Percentiles rank a stretch among this genome's conserved stretches.
phyloP scores from a whole-genome alignment of 2,329 filamentous ascomycete species.

The Fusarium hostae region DNA sequence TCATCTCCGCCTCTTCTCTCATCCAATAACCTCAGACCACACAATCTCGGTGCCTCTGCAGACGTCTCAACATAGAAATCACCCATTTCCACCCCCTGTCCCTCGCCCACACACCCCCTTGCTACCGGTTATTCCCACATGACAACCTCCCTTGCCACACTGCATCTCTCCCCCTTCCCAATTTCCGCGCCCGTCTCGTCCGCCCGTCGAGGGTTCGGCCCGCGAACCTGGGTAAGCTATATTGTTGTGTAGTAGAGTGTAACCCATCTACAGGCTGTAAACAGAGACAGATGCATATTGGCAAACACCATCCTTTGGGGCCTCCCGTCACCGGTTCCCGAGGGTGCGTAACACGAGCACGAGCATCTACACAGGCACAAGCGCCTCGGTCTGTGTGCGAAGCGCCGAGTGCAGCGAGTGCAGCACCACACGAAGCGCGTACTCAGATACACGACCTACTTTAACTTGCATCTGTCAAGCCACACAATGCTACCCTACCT shows the following conservation, averaged over 20 bases:
- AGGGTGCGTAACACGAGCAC: conserved; percentile 24
- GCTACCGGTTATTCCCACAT: conserved; percentile 31
- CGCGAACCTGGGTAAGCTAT: conserved; percentile 25
- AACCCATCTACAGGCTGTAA: conserved; percentile 3
- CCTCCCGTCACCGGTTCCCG: conserved; percentile 27
- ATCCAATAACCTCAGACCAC: conserved; percentile 17
- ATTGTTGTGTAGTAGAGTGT: background rate
- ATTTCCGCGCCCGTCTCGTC: conserved; percentile 15
- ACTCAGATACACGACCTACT: conserved; percentile 5
- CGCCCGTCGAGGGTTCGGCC: conserved; percentile 27
- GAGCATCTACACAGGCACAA: conserved; percentile 4
- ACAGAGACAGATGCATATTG: conserved; percentile 11
- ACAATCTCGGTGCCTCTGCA: conserved; percentile 19
- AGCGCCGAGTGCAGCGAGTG: conserved; percentile 4
- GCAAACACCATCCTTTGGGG: background rate
- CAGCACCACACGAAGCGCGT: background rate
- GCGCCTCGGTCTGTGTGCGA: conserved; percentile 15
- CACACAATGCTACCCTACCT: conserved; percentile 23
- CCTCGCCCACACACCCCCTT: conserved; percentile 8
- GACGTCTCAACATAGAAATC: conserved; percentile 28
- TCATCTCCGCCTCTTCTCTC: conserved; percentile 2
- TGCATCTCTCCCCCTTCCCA: background rate
- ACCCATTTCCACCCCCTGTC: conserved; percentile 28
- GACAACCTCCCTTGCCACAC: conserved; percentile 27
- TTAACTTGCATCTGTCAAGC: conserved; percentile 32